Base-by-base conservation (phyloP, 495 filamentous ascomycete species). In the Extremus antarcticus region DNA sequence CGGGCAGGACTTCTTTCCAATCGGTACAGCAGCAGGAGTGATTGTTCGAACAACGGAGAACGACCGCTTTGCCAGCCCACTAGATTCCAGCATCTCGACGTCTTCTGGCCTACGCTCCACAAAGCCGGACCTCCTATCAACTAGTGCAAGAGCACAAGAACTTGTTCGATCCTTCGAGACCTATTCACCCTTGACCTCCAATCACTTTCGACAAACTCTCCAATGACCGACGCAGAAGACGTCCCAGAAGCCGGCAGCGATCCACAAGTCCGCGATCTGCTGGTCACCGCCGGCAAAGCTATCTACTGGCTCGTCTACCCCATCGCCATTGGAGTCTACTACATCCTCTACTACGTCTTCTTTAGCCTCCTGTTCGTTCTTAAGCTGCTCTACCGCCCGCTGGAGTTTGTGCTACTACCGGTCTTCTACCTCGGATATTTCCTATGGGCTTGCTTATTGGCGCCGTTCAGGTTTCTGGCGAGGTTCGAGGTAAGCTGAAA, bases 401-500 rank as follows among this genome's bases (percentile, higher is more conserved):
- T 70, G 25, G 65, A 61, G 43, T 72, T 64, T 52, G 19, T 69
- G 20, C 54, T 66, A 10, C 61, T 71, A 13, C 69, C 69, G 17
- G 2, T 69, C 50, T 58, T 65, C 16, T 62, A 61, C 41, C 41
- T 69, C 3, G 56, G 60, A 20, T 56, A 56, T 48, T 63, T 69
- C 54, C 39, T 74, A 47, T 24, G 54, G 1, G 46, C 61, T 25
- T 45, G 55, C 54, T 39, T 72, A 50, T 25, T 65, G 23, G 7
- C 53, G 3, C 68, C 66, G n/a, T 62, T 73, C 48, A 40, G 41
- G 39, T 54, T 83, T 23, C 62, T 86, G 0, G 68, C 69, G 21
- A 81, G 73, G 65, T 74, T 87, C 51, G 83, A 88, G 80, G 85
- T 87, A 76, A 62, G 29, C 13, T 35, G 29, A 13, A 13, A 13